Evolutionary conservation across 2,329 filamentous ascomycete genomes (phyloP), one percentile per base, ranked within the genome.

Genomic region (Macrophomina phaseolina): DNA sequence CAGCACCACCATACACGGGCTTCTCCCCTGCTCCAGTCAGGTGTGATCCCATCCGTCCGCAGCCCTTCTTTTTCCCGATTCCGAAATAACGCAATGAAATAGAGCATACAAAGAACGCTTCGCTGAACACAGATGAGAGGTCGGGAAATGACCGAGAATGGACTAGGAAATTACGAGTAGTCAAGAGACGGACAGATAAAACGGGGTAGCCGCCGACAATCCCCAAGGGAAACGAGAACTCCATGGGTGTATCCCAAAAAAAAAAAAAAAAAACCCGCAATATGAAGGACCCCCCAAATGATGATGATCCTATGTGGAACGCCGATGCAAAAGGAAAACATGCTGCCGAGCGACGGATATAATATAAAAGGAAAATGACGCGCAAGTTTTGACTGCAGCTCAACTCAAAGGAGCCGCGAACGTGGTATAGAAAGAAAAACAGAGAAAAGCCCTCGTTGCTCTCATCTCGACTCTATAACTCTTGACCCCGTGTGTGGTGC

Each of bases 271-370:
- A 23, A 23, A 23, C 23, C 23, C 23, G 38, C 51, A 56, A n/a
- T 53, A 32, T 32, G 28, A 64, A 34, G 32, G 32, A 38, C 46
- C 62, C 49, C 28, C 23, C 23, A 23, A 56, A 65, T 30, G 49
- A 46, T 45, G 52, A 48, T 23, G 23, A 23, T 23, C 51, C 61
- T 38, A 18, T 23, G 42, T 36, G 18, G 30, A 65, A 56, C 63
- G 63, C 63, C 63, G 49, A 65, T 65, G 63, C 40, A 56, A 62
- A 38, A 56, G 52, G n/a, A 46, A 55, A 49, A 56, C 28, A 65
- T 65, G 63, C 63, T 56, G 63, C 40, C 52, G n/a, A 56, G 63
- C 52, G 63, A 65, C 42, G 38, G 51, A 56, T 65, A 52, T 53
- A 64, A 34, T 36, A 32, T 18, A 38, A 46, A 56, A 42, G 36